phyloP scores from a whole-genome alignment of 495 filamentous ascomycete genomes.

The Hypoxylon rickii region DNA sequence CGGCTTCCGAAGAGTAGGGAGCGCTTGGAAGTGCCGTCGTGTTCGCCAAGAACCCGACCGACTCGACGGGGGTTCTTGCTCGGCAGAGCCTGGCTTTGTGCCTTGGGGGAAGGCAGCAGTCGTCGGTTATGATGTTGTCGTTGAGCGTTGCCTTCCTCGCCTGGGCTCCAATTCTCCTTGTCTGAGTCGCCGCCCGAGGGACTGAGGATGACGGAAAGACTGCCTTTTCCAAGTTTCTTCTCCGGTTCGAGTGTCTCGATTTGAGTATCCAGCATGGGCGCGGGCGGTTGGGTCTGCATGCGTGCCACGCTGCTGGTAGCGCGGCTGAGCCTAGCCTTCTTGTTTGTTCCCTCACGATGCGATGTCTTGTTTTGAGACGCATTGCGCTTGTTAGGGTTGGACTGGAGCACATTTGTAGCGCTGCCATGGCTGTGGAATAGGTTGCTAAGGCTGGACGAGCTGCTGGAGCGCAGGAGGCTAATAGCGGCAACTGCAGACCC shows the following conservation, averaged over 20 bases:
- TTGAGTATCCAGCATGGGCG: slow-evolving; percentile 27
- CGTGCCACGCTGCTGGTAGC: slow-evolving; percentile 69
- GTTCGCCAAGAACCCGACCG: slow-evolving; percentile 41
- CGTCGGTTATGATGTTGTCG: slow-evolving; percentile 30
- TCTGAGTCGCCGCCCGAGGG: slow-evolving; percentile 70
- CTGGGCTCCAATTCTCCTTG: slow-evolving; percentile 86
- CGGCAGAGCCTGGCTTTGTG: background rate
- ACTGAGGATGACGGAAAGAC: slow-evolving; percentile 36
- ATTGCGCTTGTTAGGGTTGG: slow-evolving; percentile 63
- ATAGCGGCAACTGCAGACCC: slow-evolving; percentile 75
- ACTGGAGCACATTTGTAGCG: slow-evolving; percentile 50
- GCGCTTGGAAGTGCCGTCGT: slow-evolving; percentile 25
- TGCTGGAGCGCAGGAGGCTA: slow-evolving; percentile 68
- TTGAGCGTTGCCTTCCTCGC: slow-evolving; percentile 53
- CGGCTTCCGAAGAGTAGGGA: slow-evolving; percentile 35
- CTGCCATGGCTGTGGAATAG: slow-evolving; percentile 39
- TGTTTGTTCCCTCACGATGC: slow-evolving; percentile 52
- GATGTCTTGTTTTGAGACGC: slow-evolving; percentile 52
- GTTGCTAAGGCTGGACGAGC: slow-evolving; percentile 48
- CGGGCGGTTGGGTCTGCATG: slow-evolving; percentile 55
- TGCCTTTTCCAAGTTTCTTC: slow-evolving; percentile 46
- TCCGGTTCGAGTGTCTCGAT: slow-evolving; percentile 27
- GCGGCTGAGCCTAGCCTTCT: slow-evolving; percentile 68
- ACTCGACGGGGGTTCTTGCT: slow-evolving; percentile 44
- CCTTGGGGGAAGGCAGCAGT: slow-evolving; percentile 20